Evolutionary conservation across 176 grass and related monocot genomes (phyloP), one percentile per base, ranked within the genome.

Genomic region (Pontederia crassipes): DNA sequence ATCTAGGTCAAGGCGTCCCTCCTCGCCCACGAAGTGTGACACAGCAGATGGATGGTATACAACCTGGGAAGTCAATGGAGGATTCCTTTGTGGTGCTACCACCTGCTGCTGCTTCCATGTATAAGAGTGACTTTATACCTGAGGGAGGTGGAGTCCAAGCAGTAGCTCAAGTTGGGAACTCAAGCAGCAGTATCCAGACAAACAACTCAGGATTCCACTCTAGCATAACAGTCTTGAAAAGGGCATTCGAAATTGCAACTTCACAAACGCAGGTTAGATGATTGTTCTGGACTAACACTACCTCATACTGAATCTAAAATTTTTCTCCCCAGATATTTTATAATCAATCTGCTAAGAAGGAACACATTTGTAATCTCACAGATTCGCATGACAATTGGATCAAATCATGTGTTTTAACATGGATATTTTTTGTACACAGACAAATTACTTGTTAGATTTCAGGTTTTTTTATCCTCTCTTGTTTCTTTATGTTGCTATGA

Each of bases 41-140:
- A n/a, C 61, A 24, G 1, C 83, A 82, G 54, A 8, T 53, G 2
- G 86, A 95, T 49, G 45, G 65, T 52, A 78, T 16, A 27, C 91
- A 95, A 18, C 66, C 83, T 67, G 81, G 78, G 62, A 84, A 80
- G 78, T 76, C 73, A 2, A 98, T 98, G 8, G 93, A 98, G 57
- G 93, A 86, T 3, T 92, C 93, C 57, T 98, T 85, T 81, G 89
- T 98, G 77, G 75, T 98, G 68, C 75, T 98, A 28, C 93, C 93
- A 52, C 88, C 93, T 75, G 64, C 93, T 49, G 81, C 85, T 57
- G 81, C 88, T 70, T 92, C 93, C 45, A 87, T 88, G 64, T 92
- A 89, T 56, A 86, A 87, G 65, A 67, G 71, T 10, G 71, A 75
- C 57, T 69, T 67, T 12, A 24, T 53, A 24, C 74, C 83, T 58